Conservation (phyloP, 2,329 filamentous ascomycete genomes). For the Aureobasidium sp. region DNA sequence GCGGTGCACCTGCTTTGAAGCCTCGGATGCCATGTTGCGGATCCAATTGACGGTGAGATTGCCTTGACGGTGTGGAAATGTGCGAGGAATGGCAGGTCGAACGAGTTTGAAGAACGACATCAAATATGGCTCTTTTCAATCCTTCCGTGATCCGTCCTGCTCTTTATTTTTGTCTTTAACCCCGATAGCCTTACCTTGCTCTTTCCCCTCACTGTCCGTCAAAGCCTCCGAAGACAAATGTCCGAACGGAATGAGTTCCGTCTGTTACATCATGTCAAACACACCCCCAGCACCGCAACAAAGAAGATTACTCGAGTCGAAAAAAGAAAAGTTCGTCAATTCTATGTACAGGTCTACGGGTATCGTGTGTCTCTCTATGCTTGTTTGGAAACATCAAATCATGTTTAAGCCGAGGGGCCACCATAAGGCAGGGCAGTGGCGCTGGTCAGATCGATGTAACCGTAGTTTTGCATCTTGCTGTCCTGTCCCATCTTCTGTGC, state of each 20-base stretch:
- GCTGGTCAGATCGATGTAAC: constrained; percentile 40
- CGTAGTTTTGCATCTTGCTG: constrained; percentile 35
- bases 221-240: background rate
- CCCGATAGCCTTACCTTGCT: background rate
- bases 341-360: constrained; percentile 7
- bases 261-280: background rate
- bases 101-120: background rate
- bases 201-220: constrained; percentile 6
- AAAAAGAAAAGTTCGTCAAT: constrained; percentile 1
- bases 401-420: constrained; percentile 14
- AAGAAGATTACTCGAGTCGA: too few species aligned
- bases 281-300: background rate
- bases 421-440: constrained; percentile 34
- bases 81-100: background rate
- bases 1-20: constrained; percentile 34
- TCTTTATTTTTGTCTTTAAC: too few species aligned
- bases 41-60: background rate
- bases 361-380: constrained; percentile 6
- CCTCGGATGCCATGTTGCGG: constrained; percentile 4
- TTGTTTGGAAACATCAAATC: background rate
- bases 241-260: background rate
- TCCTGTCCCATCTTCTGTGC: constrained; percentile 35
- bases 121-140: constrained; percentile 5
- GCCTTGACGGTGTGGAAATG: background rate
- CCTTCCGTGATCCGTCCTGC: background rate